A percentile compares a stretch with the other conserved stretches of the same genome.
Conservation (phyloP, 169 alveolate species). For the Cyclospora cayetanensis region DNA sequence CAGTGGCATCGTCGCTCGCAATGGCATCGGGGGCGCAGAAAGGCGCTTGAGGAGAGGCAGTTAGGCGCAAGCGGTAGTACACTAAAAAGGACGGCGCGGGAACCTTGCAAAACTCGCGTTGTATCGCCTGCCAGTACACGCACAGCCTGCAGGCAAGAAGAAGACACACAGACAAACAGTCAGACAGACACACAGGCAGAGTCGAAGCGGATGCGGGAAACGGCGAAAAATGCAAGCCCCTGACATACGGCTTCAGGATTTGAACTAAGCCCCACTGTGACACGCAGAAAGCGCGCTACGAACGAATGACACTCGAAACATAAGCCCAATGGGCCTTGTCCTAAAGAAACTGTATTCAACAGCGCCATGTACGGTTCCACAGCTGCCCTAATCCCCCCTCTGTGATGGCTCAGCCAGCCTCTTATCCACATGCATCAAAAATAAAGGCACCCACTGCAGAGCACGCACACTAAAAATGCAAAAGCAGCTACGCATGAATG, state of each 20-base stretch:
- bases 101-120: constrained; percentile 41
- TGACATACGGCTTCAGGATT: too few species aligned
- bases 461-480: neutral
- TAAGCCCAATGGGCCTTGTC: too few species aligned
- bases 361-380: too few species aligned
- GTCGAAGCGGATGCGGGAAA: too few species aligned
- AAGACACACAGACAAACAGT: neutral
- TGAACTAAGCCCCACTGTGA: too few species aligned
- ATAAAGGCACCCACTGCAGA: neutral
- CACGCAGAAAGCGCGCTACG: too few species aligned
- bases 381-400: too few species aligned
- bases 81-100: constrained; percentile 62
- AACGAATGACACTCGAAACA: too few species aligned
- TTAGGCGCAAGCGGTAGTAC: constrained; percentile 51
- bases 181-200: neutral
- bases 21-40: neutral
- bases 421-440: neutral
- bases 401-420: too few species aligned
- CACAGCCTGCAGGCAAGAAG: constrained; percentile 45
- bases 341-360: too few species aligned
- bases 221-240: too few species aligned
- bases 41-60: neutral
- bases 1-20: too few species aligned
- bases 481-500: neutral
- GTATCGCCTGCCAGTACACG: constrained; percentile 62